phyloP scores from a whole-genome alignment of 225 moss, liverwort and hornwort genomes.

The Sphagnum tenellum region DNA sequence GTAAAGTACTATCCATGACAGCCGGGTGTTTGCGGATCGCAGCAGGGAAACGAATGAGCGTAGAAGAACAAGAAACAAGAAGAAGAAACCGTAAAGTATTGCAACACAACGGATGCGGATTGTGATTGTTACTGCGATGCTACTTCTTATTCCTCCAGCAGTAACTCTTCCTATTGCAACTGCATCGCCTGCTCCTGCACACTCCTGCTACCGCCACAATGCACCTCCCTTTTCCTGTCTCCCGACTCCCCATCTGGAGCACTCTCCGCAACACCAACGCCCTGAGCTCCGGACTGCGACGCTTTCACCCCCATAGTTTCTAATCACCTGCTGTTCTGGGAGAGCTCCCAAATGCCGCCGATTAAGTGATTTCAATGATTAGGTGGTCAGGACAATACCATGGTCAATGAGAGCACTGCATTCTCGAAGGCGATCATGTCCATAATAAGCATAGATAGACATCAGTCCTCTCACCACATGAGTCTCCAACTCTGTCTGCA shows the following conservation, averaged over 20 bases:
- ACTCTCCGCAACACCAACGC: too few relatives aligned
- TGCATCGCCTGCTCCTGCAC: not conserved
- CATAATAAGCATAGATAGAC: constrained; percentile 72
- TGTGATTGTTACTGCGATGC: too few relatives aligned
- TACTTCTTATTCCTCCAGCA: not conserved
- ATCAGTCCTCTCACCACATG: constrained; percentile 62
- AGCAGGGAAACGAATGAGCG: too few relatives aligned
- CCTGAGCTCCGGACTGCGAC: too few relatives aligned
- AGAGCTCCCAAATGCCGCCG: too few relatives aligned
- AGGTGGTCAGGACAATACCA: constrained; percentile 78
- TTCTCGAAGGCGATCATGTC: constrained; percentile 52
- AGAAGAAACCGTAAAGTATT: too few relatives aligned
- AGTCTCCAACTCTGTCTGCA: constrained; percentile 76
- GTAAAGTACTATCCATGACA: too few relatives aligned
- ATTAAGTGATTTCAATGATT: not conserved
- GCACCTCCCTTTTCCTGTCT: not conserved
- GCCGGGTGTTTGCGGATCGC: too few relatives aligned
- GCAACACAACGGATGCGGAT: not conserved
- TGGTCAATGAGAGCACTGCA: constrained; percentile 57
- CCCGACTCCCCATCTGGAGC: not conserved
- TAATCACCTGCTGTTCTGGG: too few relatives aligned
- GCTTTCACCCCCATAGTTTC: too few relatives aligned
- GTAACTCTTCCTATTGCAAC: not conserved
- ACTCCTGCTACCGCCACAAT: too few relatives aligned
- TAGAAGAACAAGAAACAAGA: too few relatives aligned